Conservation (phyloP, 306 rosid genomes). For the Sicyos edulis region DNA sequence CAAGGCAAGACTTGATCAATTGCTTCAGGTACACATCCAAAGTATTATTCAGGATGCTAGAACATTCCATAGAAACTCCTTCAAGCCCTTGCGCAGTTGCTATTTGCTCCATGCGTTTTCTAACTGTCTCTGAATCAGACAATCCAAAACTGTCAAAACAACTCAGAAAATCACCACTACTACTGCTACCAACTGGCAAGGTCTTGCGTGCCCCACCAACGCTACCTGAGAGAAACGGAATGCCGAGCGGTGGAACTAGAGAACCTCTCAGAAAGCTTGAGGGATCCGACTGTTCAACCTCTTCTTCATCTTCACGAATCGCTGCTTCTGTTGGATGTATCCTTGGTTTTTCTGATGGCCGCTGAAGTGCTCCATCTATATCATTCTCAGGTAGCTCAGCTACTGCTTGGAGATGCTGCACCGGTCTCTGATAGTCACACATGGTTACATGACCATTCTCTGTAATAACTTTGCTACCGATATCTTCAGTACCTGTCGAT, state of each 20-base stretch:
- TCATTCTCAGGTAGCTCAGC: conserved; percentile 71
- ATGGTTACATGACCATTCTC: conserved; percentile 65
- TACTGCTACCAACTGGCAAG: conserved; percentile 41
- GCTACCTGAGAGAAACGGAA: conserved; percentile 78
- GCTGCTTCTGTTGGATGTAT: conserved; percentile 41
- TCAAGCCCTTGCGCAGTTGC: conserved; percentile 81
- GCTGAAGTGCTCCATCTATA: conserved; percentile 40
- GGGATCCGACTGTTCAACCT: conserved; percentile 48
- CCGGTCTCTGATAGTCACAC: conserved; percentile 79
- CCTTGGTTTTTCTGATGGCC: conserved; percentile 53
- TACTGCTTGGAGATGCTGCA: conserved; percentile 68
- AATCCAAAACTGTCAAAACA: conserved; percentile 59
- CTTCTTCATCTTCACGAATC: conserved; percentile 55
- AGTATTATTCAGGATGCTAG: conserved; percentile 56
- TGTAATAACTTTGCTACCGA: conserved; percentile 46
- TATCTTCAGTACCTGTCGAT: conserved; percentile 53
- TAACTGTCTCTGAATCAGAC: conserved; percentile 64
- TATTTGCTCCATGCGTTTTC: conserved; percentile 91
- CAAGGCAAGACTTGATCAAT: conserved; percentile 79
- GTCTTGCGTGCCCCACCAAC: conserved; percentile 89
- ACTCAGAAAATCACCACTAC: conserved; percentile 48
- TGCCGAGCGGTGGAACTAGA: conserved; percentile 83
- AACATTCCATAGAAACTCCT: conserved; percentile 77
- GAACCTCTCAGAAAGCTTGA: conserved; percentile 54
- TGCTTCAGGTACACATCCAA: conserved; percentile 82